These are phyloP conservation scores for Scheffersomyces cryptocercus DNA, from an alignment of 1,139 yeast species.

Conservation along the genomic window DNA sequence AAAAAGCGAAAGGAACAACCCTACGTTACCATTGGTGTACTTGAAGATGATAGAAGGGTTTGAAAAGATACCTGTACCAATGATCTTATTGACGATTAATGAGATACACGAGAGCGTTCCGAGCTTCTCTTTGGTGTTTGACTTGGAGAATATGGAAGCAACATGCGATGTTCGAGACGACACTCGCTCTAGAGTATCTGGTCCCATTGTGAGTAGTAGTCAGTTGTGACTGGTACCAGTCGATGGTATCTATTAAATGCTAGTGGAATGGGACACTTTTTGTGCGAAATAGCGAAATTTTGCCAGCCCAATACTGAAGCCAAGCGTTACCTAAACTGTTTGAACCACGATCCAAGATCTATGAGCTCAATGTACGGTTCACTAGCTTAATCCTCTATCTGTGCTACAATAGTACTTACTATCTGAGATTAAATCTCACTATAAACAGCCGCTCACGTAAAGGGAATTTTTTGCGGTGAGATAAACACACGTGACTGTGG, in stretches of 20 bases:
- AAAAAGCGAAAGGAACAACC: conserved; percentile 42
- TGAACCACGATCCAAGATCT: too few relatives aligned
- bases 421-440: too few relatives aligned
- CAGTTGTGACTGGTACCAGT: too few relatives aligned
- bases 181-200: background rate
- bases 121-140: conserved; percentile 11
- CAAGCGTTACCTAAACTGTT: too few relatives aligned
- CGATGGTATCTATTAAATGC: too few relatives aligned
- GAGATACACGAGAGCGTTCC: conserved; percentile 30
- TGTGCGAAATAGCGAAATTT: too few relatives aligned
- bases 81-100: conserved; percentile 51
- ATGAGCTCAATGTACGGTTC: too few relatives aligned
- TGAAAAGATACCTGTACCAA: conserved; percentile 54
- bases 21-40: conserved; percentile 45
- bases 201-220: background rate
- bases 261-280: too few relatives aligned
- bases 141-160: background rate
- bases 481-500: background rate
- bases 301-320: too few relatives aligned
- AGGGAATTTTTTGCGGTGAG: background rate
- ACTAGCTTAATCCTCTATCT: too few relatives aligned
- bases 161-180: background rate
- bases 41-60: conserved; percentile 50
- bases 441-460: too few relatives aligned
- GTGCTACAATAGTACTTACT: too few relatives aligned